Percentiles rank a stretch among this genome's conserved stretches.
Conservation (phyloP, 768 basidiomycete genomes). For the Strobilomyces confusus region DNA sequence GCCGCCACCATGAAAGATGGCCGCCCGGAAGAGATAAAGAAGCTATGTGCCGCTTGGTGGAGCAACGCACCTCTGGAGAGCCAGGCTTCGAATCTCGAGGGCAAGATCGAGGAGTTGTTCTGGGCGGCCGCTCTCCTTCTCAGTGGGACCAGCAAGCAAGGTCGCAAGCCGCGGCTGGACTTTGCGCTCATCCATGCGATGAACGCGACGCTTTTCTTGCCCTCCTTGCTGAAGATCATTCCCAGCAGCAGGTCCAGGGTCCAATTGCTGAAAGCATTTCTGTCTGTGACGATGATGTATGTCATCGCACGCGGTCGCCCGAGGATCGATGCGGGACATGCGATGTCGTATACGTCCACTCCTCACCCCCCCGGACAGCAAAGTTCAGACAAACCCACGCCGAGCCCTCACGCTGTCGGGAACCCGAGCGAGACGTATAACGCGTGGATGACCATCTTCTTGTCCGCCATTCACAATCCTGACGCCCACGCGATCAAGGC, state of each 20-base stretch:
- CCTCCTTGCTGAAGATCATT: constrained; percentile 35
- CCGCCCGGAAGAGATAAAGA: constrained; percentile 42
- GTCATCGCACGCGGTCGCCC: constrained; percentile 49
- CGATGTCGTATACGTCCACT: constrained; percentile 42
- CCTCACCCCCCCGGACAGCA: constrained; percentile 37
- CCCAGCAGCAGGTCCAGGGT: constrained; percentile 37
- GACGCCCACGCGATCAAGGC: constrained; percentile 52
- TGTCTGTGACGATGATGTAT: constrained; percentile 36
- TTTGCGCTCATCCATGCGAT: constrained; percentile 61
- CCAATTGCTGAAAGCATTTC: constrained; percentile 41
- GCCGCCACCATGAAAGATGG: constrained; percentile 34
- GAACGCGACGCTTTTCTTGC: constrained; percentile 49
- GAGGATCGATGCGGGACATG: constrained; percentile 42
- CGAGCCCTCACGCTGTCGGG: constrained; percentile 29
- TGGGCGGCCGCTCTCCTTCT: constrained; percentile 48
- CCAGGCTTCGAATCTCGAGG: constrained; percentile 24
- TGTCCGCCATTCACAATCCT: constrained; percentile 43
- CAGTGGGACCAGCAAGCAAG: constrained; percentile 43
- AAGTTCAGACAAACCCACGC: not conserved
- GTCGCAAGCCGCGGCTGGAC: constrained; percentile 46
- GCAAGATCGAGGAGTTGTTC: constrained; percentile 46
- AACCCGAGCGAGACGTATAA: constrained; percentile 39
- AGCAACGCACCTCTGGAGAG: constrained; percentile 28
- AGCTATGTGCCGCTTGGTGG: constrained; percentile 40
- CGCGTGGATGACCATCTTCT: constrained; percentile 50